phyloP scores from a whole-genome alignment of 352 stramenopile genomes.

The Thalassiosira oceanica region DNA sequence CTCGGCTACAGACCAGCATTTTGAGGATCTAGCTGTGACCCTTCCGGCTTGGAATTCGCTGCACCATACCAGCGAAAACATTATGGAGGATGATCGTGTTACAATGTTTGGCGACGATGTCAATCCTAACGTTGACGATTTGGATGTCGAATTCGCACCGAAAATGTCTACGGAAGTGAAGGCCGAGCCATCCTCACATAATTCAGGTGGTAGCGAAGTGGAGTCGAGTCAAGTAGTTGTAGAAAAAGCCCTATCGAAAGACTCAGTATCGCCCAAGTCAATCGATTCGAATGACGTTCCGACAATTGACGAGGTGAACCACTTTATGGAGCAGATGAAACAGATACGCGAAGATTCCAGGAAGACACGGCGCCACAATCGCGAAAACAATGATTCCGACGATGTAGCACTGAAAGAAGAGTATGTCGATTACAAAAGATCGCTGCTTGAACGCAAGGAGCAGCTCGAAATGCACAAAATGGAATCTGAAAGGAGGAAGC shows the following conservation, averaged over 20 bases:
- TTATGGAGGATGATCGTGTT: too few relatives aligned
- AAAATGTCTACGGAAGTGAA: background rate
- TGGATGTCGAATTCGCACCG: background rate
- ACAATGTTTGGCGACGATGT: background rate
- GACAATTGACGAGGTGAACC: constrained; percentile 37
- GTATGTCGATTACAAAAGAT: constrained; percentile 17
- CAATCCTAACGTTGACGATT: background rate
- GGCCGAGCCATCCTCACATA: background rate
- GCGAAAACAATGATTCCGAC: background rate
- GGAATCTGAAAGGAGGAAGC: constrained; percentile 23
- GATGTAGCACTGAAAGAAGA: constrained; percentile 19
- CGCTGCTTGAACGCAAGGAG: constrained; percentile 36
- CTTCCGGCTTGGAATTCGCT: too few relatives aligned
- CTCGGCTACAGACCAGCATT: too few relatives aligned
- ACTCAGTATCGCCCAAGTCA: too few relatives aligned
- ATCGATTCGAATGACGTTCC: constrained; percentile 2
- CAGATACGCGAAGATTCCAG: constrained; percentile 11
- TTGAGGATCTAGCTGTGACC: too few relatives aligned
- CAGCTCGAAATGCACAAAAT: constrained; percentile 30
- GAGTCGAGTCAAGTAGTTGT: too few relatives aligned
- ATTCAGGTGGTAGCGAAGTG: background rate
- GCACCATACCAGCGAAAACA: too few relatives aligned
- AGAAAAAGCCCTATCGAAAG: too few relatives aligned
- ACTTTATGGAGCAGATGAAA: constrained; percentile 40
- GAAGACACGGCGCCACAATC: background rate